Evolutionary conservation across 2,329 filamentous ascomycete species (phyloP).

Genomic region (Venturia asperata): DNA sequence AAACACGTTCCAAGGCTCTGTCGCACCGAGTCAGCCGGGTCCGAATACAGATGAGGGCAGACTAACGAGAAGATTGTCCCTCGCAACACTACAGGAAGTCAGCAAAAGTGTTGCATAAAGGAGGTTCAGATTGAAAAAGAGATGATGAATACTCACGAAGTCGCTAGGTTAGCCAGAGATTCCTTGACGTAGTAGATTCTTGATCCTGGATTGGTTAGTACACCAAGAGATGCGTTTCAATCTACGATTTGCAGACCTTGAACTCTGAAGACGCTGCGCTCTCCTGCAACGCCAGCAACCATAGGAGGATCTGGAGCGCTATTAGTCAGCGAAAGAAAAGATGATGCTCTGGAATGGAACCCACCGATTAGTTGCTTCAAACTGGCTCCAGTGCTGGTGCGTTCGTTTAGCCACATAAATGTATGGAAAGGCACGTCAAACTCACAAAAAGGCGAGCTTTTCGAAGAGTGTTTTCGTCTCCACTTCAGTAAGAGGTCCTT

Average conservation of each 20-base stretch:
- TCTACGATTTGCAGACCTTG: conserved; percentile 31
- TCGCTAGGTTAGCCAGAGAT: conserved; percentile 84
- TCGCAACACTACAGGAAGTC: neutral
- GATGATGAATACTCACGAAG: conserved; percentile 28
- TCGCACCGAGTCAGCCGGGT: conserved; percentile 61
- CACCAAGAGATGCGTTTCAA: neutral
- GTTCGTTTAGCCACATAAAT: no score
- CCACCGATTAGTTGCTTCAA: neutral
- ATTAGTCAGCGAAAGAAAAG: neutral
- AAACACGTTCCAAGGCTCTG: conserved; percentile 85
- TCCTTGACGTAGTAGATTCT: conserved; percentile 90
- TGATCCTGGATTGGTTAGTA: conserved; percentile 51
- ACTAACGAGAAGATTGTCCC: neutral
- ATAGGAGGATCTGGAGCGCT: conserved; percentile 24
- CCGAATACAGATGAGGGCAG: conserved; percentile 47
- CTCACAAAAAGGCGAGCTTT: neutral
- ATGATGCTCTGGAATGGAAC: neutral
- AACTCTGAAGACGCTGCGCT: conserved; percentile 67
- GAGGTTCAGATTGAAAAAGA: neutral
- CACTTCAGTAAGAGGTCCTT: neutral
- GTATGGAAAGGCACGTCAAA: no score
- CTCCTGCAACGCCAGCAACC: neutral
- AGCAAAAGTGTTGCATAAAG: neutral
- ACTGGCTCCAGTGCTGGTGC: neutral
- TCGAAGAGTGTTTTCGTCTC: neutral